Evolutionary conservation across 2,329 filamentous ascomycete species (phyloP).

Genomic region (Graphium sp.): DNA sequence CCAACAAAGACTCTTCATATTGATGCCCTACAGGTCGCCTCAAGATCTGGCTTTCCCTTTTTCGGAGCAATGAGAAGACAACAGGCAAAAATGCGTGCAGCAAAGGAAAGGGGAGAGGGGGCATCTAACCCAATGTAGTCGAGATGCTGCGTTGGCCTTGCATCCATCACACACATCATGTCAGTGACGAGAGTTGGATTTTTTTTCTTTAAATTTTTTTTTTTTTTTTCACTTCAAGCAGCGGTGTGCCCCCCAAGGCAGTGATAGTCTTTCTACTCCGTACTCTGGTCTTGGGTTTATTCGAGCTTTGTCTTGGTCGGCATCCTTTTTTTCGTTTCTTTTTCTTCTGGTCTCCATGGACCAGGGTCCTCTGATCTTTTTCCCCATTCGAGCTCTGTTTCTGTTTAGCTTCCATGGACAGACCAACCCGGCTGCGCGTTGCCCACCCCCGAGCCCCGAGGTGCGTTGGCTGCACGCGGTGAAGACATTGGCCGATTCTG

Average conservation of each 20-base stretch:
- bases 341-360: slow-evolving; percentile 1
- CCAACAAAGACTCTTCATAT: no score
- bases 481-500: neutral
- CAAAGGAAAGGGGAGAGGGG: no score
- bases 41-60: neutral
- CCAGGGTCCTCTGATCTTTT: neutral
- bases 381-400: neutral
- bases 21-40: no score
- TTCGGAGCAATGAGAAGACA: no score
- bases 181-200: slow-evolving; percentile 5
- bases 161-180: slow-evolving; percentile 5
- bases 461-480: neutral
- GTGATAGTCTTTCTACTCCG: no score
- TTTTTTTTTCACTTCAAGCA: no score
- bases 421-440: neutral
- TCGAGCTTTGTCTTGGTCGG: no score
- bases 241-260: no score
- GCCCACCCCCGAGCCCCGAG: neutral
- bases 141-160: slow-evolving; percentile 3
- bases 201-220: slow-evolving; percentile 3
- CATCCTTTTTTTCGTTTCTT: no score
- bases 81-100: neutral
- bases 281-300: no score
- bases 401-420: neutral
- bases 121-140: slow-evolving; percentile 6